phyloP scores from a whole-genome alignment of 1,284 basidiomycete genomes.

The Xerocomus amazonicus region DNA sequence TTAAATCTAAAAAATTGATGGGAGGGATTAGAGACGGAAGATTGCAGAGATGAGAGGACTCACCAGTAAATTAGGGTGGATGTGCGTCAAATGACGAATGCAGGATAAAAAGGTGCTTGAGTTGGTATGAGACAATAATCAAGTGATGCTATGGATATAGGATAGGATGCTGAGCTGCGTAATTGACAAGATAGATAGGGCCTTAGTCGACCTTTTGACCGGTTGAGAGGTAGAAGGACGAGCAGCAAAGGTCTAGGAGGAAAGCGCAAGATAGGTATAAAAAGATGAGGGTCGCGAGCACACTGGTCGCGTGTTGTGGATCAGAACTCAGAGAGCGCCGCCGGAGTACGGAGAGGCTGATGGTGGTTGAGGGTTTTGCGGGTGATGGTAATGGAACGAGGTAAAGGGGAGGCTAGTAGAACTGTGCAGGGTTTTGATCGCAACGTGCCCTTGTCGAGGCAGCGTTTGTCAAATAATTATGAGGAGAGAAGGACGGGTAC shows the following conservation, averaged over 20 bases:
- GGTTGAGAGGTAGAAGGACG: conserved; percentile 31
- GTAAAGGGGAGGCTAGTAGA: conserved; percentile 56
- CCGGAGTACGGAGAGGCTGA: conserved; percentile 28
- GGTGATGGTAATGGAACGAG: conserved; percentile 49
- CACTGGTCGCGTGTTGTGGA: conserved; percentile 39
- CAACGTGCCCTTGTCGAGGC: conserved; percentile 67
- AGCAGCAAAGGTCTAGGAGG: conserved; percentile 39
- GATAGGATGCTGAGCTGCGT: conserved; percentile 40
- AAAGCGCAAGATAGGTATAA: conserved; percentile 59
- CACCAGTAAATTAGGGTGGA: conserved; percentile 61
- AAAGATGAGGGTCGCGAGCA: conserved; percentile 54
- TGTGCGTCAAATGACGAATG: conserved; percentile 45
- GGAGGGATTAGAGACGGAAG: conserved; percentile 20
- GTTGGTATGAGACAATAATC: conserved; percentile 47
- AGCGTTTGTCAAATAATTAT: conserved; percentile 40
- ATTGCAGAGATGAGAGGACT: conserved; percentile 29
- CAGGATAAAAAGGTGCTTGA: conserved; percentile 44
- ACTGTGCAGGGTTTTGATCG: conserved; percentile 58
- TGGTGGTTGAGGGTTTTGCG: conserved; percentile 38
- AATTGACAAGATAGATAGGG: conserved; percentile 47
- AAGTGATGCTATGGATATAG: conserved; percentile 42
- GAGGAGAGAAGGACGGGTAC: conserved; percentile 22
- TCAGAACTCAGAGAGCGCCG: conserved; percentile 32
- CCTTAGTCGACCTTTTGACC: conserved; percentile 36
- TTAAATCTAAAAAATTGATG: conserved; percentile 34